Conservation (phyloP, 2,329 filamentous ascomycete genomes). For the Alternaria rosae region DNA sequence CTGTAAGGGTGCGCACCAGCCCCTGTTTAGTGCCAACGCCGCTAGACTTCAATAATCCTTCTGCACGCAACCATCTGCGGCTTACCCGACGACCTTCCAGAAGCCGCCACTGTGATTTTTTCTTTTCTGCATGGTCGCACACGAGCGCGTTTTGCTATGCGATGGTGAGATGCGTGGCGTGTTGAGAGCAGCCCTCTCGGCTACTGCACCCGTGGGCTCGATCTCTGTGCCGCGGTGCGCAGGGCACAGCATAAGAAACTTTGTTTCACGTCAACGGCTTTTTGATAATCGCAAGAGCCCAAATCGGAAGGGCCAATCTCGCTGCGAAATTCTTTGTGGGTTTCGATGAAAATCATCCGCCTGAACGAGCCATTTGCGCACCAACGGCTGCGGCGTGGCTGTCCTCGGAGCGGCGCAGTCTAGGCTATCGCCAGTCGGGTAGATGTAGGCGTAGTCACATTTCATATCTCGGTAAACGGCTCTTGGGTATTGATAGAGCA, state of each 20-base stretch:
- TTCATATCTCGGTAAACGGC: constrained; percentile 25
- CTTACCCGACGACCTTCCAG: constrained; percentile 36
- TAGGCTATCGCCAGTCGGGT: constrained; percentile 18
- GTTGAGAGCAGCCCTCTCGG: background rate
- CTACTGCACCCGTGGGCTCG: background rate
- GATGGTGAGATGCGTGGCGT: constrained; percentile 1
- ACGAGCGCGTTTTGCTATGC: constrained; percentile 17
- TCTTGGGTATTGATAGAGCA: constrained; percentile 18
- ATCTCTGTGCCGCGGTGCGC: constrained; percentile 16
- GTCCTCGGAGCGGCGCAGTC: constrained; percentile 24
- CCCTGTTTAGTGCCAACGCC: constrained; percentile 29
- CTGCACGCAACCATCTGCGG: constrained; percentile 18
- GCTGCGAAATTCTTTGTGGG: constrained; percentile 19
- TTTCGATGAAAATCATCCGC: constrained; percentile 31
- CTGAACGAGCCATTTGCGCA: constrained; percentile 21
- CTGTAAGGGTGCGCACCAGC: constrained; percentile 13
- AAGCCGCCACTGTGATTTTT: constrained; percentile 37
- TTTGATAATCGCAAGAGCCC: constrained; percentile 29
- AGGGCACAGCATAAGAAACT: constrained; percentile 16
- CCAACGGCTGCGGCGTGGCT: constrained; percentile 30
- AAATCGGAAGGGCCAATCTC: constrained; percentile 25
- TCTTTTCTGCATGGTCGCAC: constrained; percentile 22
- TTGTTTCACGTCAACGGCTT: constrained; percentile 30
- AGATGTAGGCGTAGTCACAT: constrained; percentile 21
- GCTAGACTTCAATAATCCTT: constrained; percentile 25